Base-by-base conservation (phyloP, 2,329 filamentous ascomycete species). In the Sclerotiophoma versabilis region DNA sequence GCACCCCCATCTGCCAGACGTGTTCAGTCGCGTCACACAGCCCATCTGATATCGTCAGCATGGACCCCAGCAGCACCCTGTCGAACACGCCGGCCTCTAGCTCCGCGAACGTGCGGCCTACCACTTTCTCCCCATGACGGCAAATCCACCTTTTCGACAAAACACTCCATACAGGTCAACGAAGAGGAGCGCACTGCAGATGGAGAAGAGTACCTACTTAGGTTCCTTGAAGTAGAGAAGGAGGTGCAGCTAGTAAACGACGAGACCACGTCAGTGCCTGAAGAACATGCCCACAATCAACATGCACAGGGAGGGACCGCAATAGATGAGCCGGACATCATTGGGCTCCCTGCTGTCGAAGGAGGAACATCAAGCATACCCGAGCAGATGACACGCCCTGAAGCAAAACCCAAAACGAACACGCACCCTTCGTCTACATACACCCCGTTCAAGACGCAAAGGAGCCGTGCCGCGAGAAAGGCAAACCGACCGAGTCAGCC, bases 401-500 rank as follows among this genome's bases (percentile, higher is more conserved):
- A 19, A 14, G 5, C n/a, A 23, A 26, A 9, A 14, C 19, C 19
- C 10, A 14, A 5, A 5, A 14, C 12, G 2, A 14, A 38, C 20
- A 14, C 33, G 10, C 25, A 30, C 32, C 12, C 22, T 19, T 17
- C 15, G 17, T 9, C 43, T n/a, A 34, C 32, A 3, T 14, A 15
- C 3, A 23, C 11, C 8, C 51, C 45, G 3, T 65, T 64, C 37
- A 57, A 45, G 19, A 26, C 52, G 9, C 59, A 59, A 20, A 39
- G 17, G 20, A 65, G 65, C 12, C 54, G 59, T 27, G 33, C 17
- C 7, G 52, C 34, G 15, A 59, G 54, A 20, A 70, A 70, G 32
- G 58, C 59, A 15, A 49, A 33, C 30, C 64, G 66, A 14, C 45
- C 37, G 27, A 71, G 64, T 50, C 64, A 56, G 25, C 58, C 68